Evolutionary conservation across 176 grass and related monocot species (phyloP).

Genomic region (Saccharum officinarum): DNA sequence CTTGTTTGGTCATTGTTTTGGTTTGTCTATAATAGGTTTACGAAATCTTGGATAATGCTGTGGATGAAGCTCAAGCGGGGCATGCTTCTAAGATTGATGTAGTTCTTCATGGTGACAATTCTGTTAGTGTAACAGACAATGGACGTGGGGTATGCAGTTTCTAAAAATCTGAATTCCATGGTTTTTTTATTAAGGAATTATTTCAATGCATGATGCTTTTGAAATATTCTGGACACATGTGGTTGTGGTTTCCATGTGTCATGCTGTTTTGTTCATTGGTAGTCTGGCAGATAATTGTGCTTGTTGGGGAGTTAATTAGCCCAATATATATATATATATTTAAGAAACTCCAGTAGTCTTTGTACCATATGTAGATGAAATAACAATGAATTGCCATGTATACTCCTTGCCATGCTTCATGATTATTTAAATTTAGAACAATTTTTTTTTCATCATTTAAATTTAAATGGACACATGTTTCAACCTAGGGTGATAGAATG

Average conservation of each 20-base stretch:
- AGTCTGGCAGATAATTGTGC: not conserved
- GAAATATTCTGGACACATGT: not conserved
- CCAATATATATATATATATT: not conserved
- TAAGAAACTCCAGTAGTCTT: not conserved
- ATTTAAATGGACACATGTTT: not conserved
- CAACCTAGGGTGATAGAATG: not conserved
- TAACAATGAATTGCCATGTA: not conserved
- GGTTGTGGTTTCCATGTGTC: no score
- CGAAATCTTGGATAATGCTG: slow-evolving; percentile 96
- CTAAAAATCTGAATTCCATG: slow-evolving; percentile 7
- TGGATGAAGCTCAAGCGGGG: slow-evolving; percentile 95
- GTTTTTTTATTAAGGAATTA: slow-evolving; percentile 19
- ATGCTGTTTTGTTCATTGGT: slow-evolving; percentile 13
- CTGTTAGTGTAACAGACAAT: slow-evolving; percentile 85
- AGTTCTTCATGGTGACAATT: slow-evolving; percentile 88
- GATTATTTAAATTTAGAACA: slow-evolving; percentile 11
- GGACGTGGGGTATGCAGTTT: slow-evolving; percentile 83
- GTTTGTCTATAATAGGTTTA: slow-evolving; percentile 52
- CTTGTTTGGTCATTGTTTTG: slow-evolving; percentile 20
- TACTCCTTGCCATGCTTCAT: not conserved
- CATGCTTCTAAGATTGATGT: slow-evolving; percentile 74
- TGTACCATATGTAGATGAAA: slow-evolving; percentile 11
- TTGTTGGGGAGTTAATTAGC: slow-evolving; percentile 11
- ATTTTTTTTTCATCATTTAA: not conserved
- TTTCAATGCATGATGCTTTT: not conserved